These are phyloP conservation scores for Cyberlindnera sargentensis DNA, from an alignment of 805 yeast genomes.

Conservation along the genomic window DNA sequence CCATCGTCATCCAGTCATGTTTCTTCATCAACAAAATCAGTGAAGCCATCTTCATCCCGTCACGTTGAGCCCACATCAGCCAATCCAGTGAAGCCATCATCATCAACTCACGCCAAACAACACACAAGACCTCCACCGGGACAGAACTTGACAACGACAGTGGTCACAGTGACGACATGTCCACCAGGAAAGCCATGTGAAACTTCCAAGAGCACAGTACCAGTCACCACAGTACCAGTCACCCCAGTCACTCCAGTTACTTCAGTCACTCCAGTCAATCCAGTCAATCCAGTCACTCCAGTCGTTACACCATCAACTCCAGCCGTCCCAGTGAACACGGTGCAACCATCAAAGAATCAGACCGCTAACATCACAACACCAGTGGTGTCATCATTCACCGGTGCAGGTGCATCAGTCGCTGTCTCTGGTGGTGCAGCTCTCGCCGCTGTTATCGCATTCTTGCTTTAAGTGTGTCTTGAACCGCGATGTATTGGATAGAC, in stretches of 20 bases:
- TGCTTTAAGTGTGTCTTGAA: neutral
- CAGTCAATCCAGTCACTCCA: neutral
- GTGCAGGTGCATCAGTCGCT: constrained; percentile 6
- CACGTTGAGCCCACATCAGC: too few relatives aligned
- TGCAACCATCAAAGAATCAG: neutral
- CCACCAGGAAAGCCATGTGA: neutral
- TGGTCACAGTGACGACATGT: neutral
- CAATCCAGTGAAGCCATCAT: neutral
- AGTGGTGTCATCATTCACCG: constrained; percentile 2
- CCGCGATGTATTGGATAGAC: neutral
- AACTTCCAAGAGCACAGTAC: neutral
- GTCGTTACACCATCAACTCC: neutral
- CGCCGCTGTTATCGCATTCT: constrained; percentile 6
- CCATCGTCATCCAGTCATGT: too few relatives aligned
- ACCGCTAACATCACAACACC: neutral
- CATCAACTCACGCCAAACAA: neutral
- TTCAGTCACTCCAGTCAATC: neutral
- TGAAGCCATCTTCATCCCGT: too few relatives aligned
- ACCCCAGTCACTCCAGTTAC: neutral
- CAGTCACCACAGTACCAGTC: too few relatives aligned
- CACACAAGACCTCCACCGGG: neutral
- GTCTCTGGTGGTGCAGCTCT: constrained; percentile 6
- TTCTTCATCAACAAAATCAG: too few relatives aligned
- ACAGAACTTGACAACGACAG: too few relatives aligned
- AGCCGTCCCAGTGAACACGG: neutral